Base-by-base conservation (phyloP, 1,284 basidiomycete species). In the Leccinum pachyderme region DNA sequence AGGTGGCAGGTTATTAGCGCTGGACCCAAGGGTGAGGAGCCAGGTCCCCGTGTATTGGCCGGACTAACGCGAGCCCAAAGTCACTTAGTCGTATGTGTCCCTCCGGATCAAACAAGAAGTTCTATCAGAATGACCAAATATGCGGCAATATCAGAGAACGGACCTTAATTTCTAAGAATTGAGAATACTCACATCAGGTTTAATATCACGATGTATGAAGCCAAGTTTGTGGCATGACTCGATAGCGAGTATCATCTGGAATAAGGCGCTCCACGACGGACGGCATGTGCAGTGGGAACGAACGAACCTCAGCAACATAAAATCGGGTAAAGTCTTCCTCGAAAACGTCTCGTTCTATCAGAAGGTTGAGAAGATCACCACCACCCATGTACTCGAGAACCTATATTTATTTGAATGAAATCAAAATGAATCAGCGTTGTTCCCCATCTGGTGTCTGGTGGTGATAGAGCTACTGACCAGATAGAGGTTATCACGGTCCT, bases 151-250 rank as follows among this genome's bases (percentile, higher is more conserved):
- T 70, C 59, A 65, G 59, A 64, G 47, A 61, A 57, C 52, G 66
- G 68, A 55, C 69, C 64, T 70, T 70, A 62, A 64, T 67, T 60
- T 65, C 51, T 50, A 61, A 61, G 59, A 66, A 62, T 65, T 61
- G 63, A 63, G 54, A 59, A 52, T 53, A 75, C 86, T 71, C 71
- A 91, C 87, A 74, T 93, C 91, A 59, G 93, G 93, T 75, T 96
- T 96, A 75, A 98, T 96, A 76, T 98, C 95, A 53, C 95, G 86
- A 76, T 98, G 95, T 64, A 98, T 97, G 76, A 96, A 98, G 3
- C 95, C 95, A 62, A 93, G 86, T 67, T 86, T 87, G 75, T 98
- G 96, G 67, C 93, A 95, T 62, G 91, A 89, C 72, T 96, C 90
- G 60, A 98, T 89, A 13, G 93, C 92, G n/a, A 98, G 83, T 55